Conservation (phyloP, 164 flowering plant species). For the Buxus sempervirens region DNA sequence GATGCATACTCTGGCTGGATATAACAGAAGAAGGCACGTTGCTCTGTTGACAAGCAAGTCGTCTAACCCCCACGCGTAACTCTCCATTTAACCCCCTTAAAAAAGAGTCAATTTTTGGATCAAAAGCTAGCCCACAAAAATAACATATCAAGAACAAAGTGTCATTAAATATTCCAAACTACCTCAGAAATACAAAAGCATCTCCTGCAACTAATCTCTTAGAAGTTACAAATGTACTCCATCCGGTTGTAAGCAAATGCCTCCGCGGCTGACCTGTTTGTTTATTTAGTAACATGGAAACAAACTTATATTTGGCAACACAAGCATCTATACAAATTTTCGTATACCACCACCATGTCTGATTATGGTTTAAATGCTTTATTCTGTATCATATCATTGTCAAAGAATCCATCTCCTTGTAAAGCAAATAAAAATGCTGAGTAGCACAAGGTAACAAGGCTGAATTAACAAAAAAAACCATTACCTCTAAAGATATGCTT, state of each 20-base stretch:
- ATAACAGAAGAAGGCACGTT: constrained; percentile 85
- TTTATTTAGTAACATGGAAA: constrained; percentile 9
- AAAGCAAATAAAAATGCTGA: neutral
- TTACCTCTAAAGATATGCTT: constrained; percentile 87
- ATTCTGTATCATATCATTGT: neutral
- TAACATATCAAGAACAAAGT: neutral
- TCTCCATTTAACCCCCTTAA: constrained; percentile 80
- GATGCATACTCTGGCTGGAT: constrained; percentile 92
- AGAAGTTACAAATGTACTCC: constrained; percentile 93
- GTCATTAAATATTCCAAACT: neutral
- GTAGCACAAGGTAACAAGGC: neutral
- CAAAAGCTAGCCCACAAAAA: neutral
- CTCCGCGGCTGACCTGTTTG: constrained; percentile 92
- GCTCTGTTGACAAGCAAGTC: constrained; percentile 62
- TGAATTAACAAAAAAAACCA: neutral
- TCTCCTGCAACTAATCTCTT: constrained; percentile 93
- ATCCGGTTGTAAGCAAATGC: constrained; percentile 94
- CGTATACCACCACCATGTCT: neutral
- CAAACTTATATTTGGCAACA: neutral
- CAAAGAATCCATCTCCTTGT: neutral
- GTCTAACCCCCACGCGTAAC: constrained; percentile 78
- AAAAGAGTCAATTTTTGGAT: constrained; percentile 7
- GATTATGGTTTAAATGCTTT: neutral
- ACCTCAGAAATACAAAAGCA: constrained; percentile 93
- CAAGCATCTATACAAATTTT: neutral